A percentile compares a stretch with the other conserved stretches of the same genome.
These are phyloP conservation scores for Tirmania nivea DNA, from an alignment of 495 filamentous ascomycete genomes.

Conservation along the genomic window DNA sequence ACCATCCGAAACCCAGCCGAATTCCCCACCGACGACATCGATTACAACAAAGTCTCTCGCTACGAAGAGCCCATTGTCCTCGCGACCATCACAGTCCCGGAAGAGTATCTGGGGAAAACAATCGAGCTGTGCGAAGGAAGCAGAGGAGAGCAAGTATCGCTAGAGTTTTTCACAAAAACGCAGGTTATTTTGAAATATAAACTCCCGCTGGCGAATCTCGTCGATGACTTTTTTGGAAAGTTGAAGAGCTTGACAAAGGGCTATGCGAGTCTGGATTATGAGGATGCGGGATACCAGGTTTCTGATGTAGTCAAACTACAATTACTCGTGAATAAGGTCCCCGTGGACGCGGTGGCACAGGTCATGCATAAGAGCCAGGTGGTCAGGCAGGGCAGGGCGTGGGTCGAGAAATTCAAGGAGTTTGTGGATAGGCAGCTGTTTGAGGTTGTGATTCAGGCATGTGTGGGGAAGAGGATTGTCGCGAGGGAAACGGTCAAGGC, in stretches of 20 bases:
- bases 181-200: conserved; percentile 93
- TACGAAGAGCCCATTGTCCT: conserved; percentile 71
- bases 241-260: conserved; percentile 73
- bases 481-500: conserved; percentile 92
- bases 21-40: conserved; percentile 56
- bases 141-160: conserved; percentile 60
- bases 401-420: conserved; percentile 94
- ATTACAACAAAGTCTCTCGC: conserved; percentile 34
- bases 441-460: conserved; percentile 87
- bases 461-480: conserved; percentile 59
- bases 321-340: conserved; percentile 72
- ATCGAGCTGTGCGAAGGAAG: conserved; percentile 89
- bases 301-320: conserved; percentile 76
- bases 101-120: conserved; percentile 79
- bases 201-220: conserved; percentile 64
- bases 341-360: conserved; percentile 85
- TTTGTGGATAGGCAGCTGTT: conserved; percentile 92
- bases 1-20: conserved; percentile 66
- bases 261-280: conserved; percentile 30
- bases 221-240: conserved; percentile 95
- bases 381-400: conserved; percentile 50
- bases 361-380: conserved; percentile 67
- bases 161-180: conserved; percentile 78
- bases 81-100: conserved; percentile 73
- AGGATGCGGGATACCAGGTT: conserved; percentile 70